A percentile compares a stretch with the other conserved stretches of the same genome.
Conservation (phyloP, 768 basidiomycete genomes). For the Nevesoporus exiguus region DNA sequence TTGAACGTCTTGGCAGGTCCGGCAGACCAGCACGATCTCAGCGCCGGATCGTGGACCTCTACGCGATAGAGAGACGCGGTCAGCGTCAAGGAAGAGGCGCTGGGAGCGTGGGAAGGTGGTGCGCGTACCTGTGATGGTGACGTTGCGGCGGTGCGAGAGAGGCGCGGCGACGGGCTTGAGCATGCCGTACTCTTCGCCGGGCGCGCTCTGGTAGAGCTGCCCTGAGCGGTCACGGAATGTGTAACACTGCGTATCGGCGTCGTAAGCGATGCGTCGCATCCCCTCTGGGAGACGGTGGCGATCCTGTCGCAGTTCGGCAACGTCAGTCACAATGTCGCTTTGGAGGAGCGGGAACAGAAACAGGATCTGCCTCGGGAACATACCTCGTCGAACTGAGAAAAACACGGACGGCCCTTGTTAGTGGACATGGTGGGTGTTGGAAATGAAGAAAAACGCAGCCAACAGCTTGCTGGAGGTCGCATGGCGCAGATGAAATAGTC, state of each 20-base stretch:
- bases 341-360: background rate
- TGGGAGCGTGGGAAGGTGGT: too few species aligned
- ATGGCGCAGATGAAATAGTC: background rate
- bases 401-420: conserved; percentile 11
- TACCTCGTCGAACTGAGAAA: conserved; percentile 28
- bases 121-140: conserved; percentile 22
- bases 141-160: conserved; percentile 23
- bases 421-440: conserved; percentile 8
- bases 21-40: conserved; percentile 22
- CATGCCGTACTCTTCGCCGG: conserved; percentile 44
- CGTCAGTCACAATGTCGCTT: background rate
- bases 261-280: conserved; percentile 49
- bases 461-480: too few species aligned
- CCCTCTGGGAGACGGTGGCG: conserved; percentile 37
- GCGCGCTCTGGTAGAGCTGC: conserved; percentile 41
- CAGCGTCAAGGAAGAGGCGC: too few species aligned
- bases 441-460: too few species aligned
- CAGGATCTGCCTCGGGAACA: background rate
- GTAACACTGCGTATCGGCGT: conserved; percentile 50
- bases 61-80: too few species aligned
- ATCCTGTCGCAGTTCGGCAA: background rate
- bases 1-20: conserved; percentile 39
- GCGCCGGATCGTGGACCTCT: conserved; percentile 27
- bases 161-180: conserved; percentile 36
- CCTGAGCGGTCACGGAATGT: conserved; percentile 47